Percentiles rank a stretch among this genome's conserved stretches.
These are phyloP conservation scores for Massarina eburnea DNA, from an alignment of 2,329 filamentous ascomycete genomes.

Conservation along the genomic window DNA sequence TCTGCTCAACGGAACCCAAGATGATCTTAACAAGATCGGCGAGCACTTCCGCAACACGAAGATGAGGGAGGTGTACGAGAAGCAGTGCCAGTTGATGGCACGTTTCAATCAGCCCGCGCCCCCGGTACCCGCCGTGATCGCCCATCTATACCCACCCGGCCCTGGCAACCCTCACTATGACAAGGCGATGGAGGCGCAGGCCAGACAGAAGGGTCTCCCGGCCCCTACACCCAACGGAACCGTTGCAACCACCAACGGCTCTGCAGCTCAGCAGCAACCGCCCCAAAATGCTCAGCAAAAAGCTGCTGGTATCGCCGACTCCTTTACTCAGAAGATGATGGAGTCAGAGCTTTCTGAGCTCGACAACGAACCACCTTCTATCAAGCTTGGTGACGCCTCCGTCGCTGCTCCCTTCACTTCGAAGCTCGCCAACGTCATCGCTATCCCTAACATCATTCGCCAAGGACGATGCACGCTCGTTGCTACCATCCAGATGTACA, in stretches of 20 bases:
- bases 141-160: constrained; percentile 90
- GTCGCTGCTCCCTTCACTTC: constrained; percentile 97
- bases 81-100: constrained; percentile 88
- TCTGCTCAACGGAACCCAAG: constrained; percentile 88
- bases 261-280: constrained; percentile 31
- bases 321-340: constrained; percentile 84
- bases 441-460: constrained; percentile 96
- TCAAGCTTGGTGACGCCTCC: constrained; percentile 96
- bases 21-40: constrained; percentile 87
- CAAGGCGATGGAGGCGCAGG: constrained; percentile 86
- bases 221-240: constrained; percentile 52
- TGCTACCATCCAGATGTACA: constrained; percentile 99
- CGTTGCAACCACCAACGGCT: constrained; percentile 25
- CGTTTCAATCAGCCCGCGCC: constrained; percentile 92
- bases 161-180: constrained; percentile 91
- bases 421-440: constrained; percentile 94
- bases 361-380: constrained; percentile 86
- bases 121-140: constrained; percentile 89
- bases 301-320: constrained; percentile 79
- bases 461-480: constrained; percentile 97
- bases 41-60: constrained; percentile 93
- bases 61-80: constrained; percentile 99
- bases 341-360: constrained; percentile 73
- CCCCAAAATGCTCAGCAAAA: constrained; percentile 57
- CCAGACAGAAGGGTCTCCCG: constrained; percentile 70